Evolutionary conservation across 495 filamentous ascomycete species (phyloP), one percentile per base, ranked within the genome.

Genomic region (Penicillium diatomitis): DNA sequence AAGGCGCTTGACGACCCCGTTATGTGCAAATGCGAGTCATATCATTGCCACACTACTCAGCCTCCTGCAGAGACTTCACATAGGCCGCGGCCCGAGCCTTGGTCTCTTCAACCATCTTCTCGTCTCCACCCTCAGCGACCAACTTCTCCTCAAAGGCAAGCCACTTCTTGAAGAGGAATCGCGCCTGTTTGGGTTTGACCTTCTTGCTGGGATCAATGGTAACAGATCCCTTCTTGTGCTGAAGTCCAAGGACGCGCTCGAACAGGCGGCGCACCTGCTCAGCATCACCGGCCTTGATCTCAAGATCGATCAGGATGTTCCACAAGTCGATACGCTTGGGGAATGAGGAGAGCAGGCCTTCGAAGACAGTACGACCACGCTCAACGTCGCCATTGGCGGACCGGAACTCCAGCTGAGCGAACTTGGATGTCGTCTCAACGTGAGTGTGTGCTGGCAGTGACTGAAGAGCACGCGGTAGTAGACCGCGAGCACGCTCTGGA

Each of bases 331-430:
- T 77, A 50, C 85, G 86, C 75, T 90, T 92, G 50, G 88, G 88
- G 73, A 85, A 96, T 10, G 83, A 83, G 28, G 80, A 76, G 5
- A 96, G 72, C 4, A 98, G 75, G 33, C 83, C 87, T 66, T 96
- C 92, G 56, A 97, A 96, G 38, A 97, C 83, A 4, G 92, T 97
- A 6, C 94, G 86, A 20, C 91, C 92, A 31, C 89, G 86, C 69
- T 98, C 92, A 4, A 87, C 72, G 56, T 92, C 88, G 33, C 90
- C 94, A 57, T 86, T 80, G 10, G 80, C 68, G 8, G 85, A 89
- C 52, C 80, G 82, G 76, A 94, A 98, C 65, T 98, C 92, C 5
- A 98, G 76, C 44, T 86, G 85, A 1, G 83, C 92, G 63, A 97
- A 96, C 61, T 89, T 88, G 52, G 80, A 76, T 47, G 91, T 88